phyloP scores from a whole-genome alignment of 768 basidiomycete species.

The Rhodotorula taiwanensis region DNA sequence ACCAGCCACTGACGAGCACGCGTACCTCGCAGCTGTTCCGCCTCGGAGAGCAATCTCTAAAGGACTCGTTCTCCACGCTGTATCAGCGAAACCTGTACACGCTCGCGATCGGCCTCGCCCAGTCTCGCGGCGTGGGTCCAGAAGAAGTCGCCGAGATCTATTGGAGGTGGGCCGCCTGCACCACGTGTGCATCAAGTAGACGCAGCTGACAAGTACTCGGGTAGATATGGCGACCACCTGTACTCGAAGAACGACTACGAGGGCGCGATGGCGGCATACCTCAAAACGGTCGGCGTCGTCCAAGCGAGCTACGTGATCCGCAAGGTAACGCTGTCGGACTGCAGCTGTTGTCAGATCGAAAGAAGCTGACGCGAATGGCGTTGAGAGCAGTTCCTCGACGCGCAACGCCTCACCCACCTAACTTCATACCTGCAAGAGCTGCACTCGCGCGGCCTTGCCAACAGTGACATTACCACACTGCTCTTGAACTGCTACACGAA shows the following conservation, averaged over 20 bases:
- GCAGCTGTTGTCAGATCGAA: no score
- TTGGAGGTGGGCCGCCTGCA: conserved; percentile 42
- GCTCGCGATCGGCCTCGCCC: conserved; percentile 74
- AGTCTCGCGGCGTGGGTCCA: conserved; percentile 66
- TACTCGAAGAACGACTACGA: conserved; percentile 91
- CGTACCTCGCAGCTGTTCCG: conserved; percentile 36
- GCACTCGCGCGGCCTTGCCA: conserved; percentile 80
- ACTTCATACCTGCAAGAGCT: conserved; percentile 93
- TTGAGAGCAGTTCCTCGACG: conserved; percentile 75
- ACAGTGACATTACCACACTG: conserved; percentile 92
- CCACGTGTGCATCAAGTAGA: neutral
- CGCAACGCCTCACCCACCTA: conserved; percentile 89
- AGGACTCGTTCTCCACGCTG: conserved; percentile 24
- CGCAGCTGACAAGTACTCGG: conserved; percentile 43
- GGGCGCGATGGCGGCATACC: conserved; percentile 82
- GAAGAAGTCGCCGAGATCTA: conserved; percentile 79
- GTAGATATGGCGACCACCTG: conserved; percentile 73
- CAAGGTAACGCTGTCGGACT: no score
- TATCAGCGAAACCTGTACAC: conserved; percentile 49
- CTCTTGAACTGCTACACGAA: conserved; percentile 97
- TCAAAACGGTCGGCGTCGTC: conserved; percentile 78
- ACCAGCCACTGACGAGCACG: neutral
- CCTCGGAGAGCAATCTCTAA: conserved; percentile 28
- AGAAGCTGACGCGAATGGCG: neutral
- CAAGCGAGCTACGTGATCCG: conserved; percentile 95